Base-by-base conservation (phyloP, 208 protist genomes). In the Trypanosoma melophagium region DNA sequence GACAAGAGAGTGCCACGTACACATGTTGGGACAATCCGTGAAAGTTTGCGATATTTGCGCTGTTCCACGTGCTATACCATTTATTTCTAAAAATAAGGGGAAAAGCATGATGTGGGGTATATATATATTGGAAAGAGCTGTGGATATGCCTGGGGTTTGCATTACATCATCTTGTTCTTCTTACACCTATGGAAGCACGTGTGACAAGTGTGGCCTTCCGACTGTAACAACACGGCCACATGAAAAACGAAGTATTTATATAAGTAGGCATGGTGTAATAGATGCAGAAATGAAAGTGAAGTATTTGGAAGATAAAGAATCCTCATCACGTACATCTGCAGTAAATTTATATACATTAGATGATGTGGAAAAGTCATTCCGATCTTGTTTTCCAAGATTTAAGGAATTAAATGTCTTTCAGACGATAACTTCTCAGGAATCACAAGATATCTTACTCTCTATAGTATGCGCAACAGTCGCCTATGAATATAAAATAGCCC, bases 191-290 rank as follows among this genome's bases (percentile, higher is more conserved):
- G 40, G 41, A 3, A 40, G 58, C 0, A 53, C 45, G 3, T 94
- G 89, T 77, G 73, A 71, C 52, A 45, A 12, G 10, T 94, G 89
- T 72, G 71, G 70, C 2, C 53, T 75, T 40, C 81, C 86, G 22
- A 94, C 89, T 13, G 86, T 89, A 24, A 52, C 81, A 60, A 88
- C 84, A 42, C 66, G 79, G 54, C 79, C 83, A 28, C 89, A 94
- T 61, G 65, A 76, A 25, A 44, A 76, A 49, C 83, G 86, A 1
- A 47, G 76, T n/a, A 58, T 94, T 63, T 80, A 78, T 24, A 19
- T 81, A 22, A 70, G 79, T 45, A 51, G 22, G 25, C 54, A 77
- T 0, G 51, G 42, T 24, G 47, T 78, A n/a, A 53, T 80, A 10
- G 77, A 84, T 53, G 69, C 55, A 22, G 42, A 59, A 41, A 60